Percentiles rank a stretch among this genome's conserved stretches.
These are phyloP conservation scores for Streptanthus diversifolius DNA, from an alignment of 345 rosid genomes.

Conservation along the genomic window DNA sequence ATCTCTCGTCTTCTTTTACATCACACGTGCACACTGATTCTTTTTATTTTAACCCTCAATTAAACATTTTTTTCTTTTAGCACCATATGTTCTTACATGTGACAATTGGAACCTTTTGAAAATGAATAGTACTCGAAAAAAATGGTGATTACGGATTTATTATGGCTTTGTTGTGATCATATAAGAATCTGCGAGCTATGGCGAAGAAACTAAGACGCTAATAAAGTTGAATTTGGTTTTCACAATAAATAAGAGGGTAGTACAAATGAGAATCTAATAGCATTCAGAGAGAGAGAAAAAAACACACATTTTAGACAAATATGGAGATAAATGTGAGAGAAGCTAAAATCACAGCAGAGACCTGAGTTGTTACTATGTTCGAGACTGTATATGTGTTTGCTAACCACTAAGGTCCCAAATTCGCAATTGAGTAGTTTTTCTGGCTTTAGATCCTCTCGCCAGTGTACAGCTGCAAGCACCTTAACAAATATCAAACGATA, in stretches of 20 bases:
- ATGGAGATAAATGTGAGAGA: constrained; percentile 21
- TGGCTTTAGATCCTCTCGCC: neutral
- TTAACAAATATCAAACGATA: neutral
- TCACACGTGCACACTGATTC: constrained; percentile 13
- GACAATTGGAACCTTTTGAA: neutral
- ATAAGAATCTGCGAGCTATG: neutral
- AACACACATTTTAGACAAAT: neutral
- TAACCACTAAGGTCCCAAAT: neutral
- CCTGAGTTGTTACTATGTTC: constrained; percentile 10
- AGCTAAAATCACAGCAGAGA: constrained; percentile 16
- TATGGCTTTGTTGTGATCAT: neutral
- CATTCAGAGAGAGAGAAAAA: neutral
- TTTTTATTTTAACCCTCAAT: neutral
- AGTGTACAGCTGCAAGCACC: constrained; percentile 7
- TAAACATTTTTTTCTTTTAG: neutral
- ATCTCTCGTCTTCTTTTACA: neutral
- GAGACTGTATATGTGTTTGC: neutral
- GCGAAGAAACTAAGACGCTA: neutral
- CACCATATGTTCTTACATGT: neutral
- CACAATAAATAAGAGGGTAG: neutral
- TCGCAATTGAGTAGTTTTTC: neutral
- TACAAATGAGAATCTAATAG: constrained; percentile 10
- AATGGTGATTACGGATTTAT: neutral
- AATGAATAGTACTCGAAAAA: neutral
- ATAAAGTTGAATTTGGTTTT: neutral